Base-by-base conservation (phyloP, 73 alveolate genomes). In the Uronychia binucleata region DNA sequence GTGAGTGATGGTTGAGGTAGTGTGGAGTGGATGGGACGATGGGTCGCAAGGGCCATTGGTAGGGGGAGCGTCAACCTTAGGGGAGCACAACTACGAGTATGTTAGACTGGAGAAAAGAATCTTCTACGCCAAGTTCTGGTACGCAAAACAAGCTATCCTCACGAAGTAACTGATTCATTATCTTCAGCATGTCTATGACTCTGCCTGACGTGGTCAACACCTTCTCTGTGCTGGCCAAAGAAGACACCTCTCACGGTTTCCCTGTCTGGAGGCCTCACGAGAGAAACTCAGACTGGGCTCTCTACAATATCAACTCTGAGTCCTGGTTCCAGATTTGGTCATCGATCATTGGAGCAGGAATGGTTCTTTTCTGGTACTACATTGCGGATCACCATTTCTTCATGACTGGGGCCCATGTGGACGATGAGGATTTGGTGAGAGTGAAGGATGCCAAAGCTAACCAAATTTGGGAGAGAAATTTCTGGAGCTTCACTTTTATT, bases 271-370 rank as follows among this genome's bases (percentile, higher is more conserved):
- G 95, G 75, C 95, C 95, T 14, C 86, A 77, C 33, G 95, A 90
- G 57, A 33, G 95, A 67, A 90, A 90, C 90, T 85, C 95, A 31
- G 95, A 90, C 80, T 90, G 58, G 74, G 92, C 95, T 25, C 84
- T 90, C 30, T 90, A 90, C 74, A 90, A 90, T 67, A 82, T 90
- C 31, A 90, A 90, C 89, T 84, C 92, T 14, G 95, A 90, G 59
- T 91, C 91, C 35, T 90, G 95, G 95, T 90, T 90, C 92, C 88
- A 90, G 92, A 80, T 84, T 58, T 90, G 92, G 92, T 90, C 95
- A 19, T 58, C 82, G 1, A 28, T 90, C 19, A 29, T 77, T 0
- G 95, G 89, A 27, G 58, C 60, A 27, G 67, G 33, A 0, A 91
- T 90, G 77, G 95, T 84, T 28, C 29, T 79, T 33, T 84, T 34